phyloP scores from a whole-genome alignment of 2,329 filamentous ascomycete genomes.

The Diaporthe sp. region DNA sequence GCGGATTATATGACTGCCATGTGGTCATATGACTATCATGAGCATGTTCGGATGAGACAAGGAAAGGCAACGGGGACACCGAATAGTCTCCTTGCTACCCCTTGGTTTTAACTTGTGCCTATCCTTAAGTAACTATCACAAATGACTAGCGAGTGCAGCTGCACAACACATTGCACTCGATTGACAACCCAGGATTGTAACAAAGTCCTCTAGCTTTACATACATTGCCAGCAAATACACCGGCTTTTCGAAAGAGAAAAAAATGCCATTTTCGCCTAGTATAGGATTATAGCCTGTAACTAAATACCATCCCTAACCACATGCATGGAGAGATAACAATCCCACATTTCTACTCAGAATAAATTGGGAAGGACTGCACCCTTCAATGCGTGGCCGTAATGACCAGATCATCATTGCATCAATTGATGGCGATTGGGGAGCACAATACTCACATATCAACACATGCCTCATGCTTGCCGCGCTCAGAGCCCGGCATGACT shows the following conservation, averaged over 20 bases:
- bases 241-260: neutral
- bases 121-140: neutral
- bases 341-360: neutral
- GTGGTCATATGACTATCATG: conserved; percentile 10
- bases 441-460: neutral
- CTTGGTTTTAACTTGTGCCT: neutral
- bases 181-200: neutral
- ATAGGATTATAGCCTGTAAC: too few species aligned
- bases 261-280: too few species aligned
- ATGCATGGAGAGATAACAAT: too few species aligned
- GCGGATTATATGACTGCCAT: neutral
- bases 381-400: too few species aligned
- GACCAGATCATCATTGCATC: neutral
- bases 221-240: neutral
- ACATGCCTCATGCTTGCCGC: neutral
- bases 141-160: neutral
- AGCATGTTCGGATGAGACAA: conserved; percentile 8
- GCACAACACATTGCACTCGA: neutral
- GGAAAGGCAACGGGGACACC: conserved; percentile 1
- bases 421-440: neutral
- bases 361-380: neutral
- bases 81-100: neutral
- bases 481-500: neutral
- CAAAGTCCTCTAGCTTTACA: neutral
- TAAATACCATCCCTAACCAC: too few species aligned